Percentiles rank a stretch among this genome's conserved stretches.
phyloP scores from a whole-genome alignment of 352 stramenopile genomes.

The Phytophthora melonis region DNA sequence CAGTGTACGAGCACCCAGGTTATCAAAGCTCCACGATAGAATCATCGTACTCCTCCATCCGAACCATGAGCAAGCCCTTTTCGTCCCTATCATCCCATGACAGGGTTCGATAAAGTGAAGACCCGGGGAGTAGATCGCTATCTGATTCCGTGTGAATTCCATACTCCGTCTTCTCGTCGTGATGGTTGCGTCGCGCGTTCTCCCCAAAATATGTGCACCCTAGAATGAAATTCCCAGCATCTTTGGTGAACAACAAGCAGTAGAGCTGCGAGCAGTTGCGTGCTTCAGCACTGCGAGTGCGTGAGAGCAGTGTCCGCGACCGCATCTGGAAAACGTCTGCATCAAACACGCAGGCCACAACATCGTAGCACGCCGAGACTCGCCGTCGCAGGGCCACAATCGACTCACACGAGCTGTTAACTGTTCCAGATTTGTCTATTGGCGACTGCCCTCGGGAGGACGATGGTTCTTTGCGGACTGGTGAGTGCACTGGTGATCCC shows the following conservation, averaged over 20 bases:
- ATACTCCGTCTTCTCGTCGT: constrained; percentile 26
- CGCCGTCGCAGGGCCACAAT: constrained; percentile 29
- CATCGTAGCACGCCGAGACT: constrained; percentile 30
- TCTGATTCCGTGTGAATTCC: constrained; percentile 22
- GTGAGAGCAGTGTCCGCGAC: constrained; percentile 27
- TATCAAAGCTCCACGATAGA: background rate
- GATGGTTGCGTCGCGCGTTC: constrained; percentile 24
- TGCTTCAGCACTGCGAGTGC: constrained; percentile 27
- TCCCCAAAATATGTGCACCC: constrained; percentile 48
- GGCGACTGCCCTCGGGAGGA: background rate
- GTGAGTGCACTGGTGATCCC: constrained; percentile 1
- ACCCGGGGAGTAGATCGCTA: constrained; percentile 8
- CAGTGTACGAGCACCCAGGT: background rate
- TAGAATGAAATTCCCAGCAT: constrained; percentile 45
- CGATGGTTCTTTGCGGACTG: constrained; percentile 2
- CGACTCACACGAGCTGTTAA: constrained; percentile 9
- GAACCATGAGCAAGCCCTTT: constrained; percentile 22
- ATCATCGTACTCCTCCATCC: constrained; percentile 49
- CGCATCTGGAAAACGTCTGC: constrained; percentile 20
- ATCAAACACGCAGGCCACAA: constrained; percentile 55
- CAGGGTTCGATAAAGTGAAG: constrained; percentile 13
- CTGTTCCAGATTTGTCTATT: background rate
- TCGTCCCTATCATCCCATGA: constrained; percentile 28
- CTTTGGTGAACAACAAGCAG: constrained; percentile 54
- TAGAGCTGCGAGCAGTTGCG: constrained; percentile 61